Base-by-base conservation (phyloP, 2,329 filamentous ascomycete genomes). In the Colletotrichum coccodes region DNA sequence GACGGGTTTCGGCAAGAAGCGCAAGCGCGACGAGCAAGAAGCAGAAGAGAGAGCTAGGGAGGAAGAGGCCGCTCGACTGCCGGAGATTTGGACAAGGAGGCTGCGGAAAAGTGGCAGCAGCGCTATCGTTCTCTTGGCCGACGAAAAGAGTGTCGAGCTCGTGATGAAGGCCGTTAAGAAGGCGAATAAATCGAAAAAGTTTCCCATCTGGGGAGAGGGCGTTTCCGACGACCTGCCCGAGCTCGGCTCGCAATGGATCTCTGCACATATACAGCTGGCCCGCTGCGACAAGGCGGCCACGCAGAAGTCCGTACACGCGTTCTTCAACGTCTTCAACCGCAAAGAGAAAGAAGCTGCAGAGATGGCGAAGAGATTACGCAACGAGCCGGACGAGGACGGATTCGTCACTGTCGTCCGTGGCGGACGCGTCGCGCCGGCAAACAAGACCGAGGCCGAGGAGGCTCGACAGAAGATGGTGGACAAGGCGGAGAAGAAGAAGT, bases 341-440 rank as follows among this genome's bases (percentile, higher is more conserved):
- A 93, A 85, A 82, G 92, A 87, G 85, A 89, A 79, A 81, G 91
- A 85, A 80, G 91, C 84, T 73, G 86, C 76, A 72, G 90, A 83
- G 81, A 86, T 84, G 76, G 92, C 82, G 77, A 90, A 89, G 81
- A 83, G 87, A 63, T 83, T 91, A 70, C 90, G 93, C 70, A 91
- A 92, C 73, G 91, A 94, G 75, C 94, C 95, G 0, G 96, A 99
- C 79, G 95, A 94, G 76, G 96, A 99, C 79, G 96, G 96, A 2
- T 99, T 99, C 78, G 88, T 98, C 56, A 98, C 95, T 4, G 96
- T 99, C 28, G 92, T 91, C 1, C 88, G 93, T 62, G 94, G 94
- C 30, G 92, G 93, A 44, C 85, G 91, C 66, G 86, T 86, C 7
- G 92, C 91, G n/a, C 90, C 93, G 1, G 94, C 93, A 2, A 88